Base-by-base conservation (phyloP, 2,329 filamentous ascomycete species). In the Microcyclosporella mali region DNA sequence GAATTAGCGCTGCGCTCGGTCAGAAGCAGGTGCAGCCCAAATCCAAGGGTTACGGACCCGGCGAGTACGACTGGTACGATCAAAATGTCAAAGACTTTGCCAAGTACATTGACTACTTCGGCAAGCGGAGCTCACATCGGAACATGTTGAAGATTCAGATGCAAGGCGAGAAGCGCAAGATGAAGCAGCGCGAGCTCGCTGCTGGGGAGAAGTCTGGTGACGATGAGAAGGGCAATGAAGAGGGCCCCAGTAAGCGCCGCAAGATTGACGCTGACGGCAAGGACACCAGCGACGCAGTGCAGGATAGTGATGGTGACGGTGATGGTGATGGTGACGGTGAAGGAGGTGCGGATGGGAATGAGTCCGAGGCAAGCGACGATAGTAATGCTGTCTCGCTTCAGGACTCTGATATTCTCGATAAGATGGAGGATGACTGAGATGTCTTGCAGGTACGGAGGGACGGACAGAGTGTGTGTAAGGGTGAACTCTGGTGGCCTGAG, bases 1-100 rank as follows among this genome's bases (percentile, higher is more conserved):
- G 62, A 28, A 58, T 63, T 29, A 53, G 53, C 14, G 54, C 60
- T n/a, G 60, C 61, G 4, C 51, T 64, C 6, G 61, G 60, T 4
- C 53, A 61, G 45, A 60, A 61, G 56, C 59, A 61, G 30, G 50
- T 52, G 8, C 51, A 52, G 31, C 49, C 51, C n/a, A 54, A 56
- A 14, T 48, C 43, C 29, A 50, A 50, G 15, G 53, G 50, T 15
- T 53, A 57, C 30, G 40, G 43, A 18, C 31, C 40, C 9, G 52
- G 47, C 33, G 52, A 55, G 40, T 38, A 43, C 39, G 49, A 52
- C 29, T 58, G 55, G 55, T 57, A 56, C 25, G 51, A 56, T 28
- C 50, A 45, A 19, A 58, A 57, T 29, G 48, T 56, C 21, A 51
- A 52, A 33, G 56, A 58, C 33, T 57, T 53, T 31, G 47, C 51